Percentiles rank a stretch among this genome's conserved stretches.
phyloP scores from a whole-genome alignment of 345 rosid genomes.

The Odontarrhena argentea region DNA sequence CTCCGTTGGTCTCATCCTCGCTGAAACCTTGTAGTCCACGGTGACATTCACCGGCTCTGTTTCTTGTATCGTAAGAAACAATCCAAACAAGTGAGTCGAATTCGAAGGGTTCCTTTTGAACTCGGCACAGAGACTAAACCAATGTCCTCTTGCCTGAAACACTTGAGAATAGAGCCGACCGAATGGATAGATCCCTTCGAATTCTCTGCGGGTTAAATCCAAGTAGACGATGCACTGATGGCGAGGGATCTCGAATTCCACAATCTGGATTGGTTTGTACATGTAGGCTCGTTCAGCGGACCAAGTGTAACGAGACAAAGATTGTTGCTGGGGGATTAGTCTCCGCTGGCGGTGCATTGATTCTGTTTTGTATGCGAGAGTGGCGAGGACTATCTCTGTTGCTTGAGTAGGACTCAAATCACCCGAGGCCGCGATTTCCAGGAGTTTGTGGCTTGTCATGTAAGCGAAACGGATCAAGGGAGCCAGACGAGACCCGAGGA shows the following conservation, averaged over 20 bases:
- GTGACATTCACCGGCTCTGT: constrained; percentile 57
- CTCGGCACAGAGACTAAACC: constrained; percentile 65
- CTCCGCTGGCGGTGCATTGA: constrained; percentile 52
- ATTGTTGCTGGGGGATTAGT: constrained; percentile 5
- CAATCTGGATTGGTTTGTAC: constrained; percentile 70
- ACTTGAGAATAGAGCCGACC: constrained; percentile 64
- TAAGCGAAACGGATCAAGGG: constrained; percentile 70
- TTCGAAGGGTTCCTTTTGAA: constrained; percentile 68
- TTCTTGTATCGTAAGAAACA: constrained; percentile 73
- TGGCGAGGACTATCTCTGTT: constrained; percentile 64
- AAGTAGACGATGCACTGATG: constrained; percentile 79
- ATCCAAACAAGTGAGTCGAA: constrained; percentile 65
- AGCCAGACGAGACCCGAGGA: constrained; percentile 61
- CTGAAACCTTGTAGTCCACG: constrained; percentile 45
- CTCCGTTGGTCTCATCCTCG: too few relatives aligned
- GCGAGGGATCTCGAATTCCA: constrained; percentile 71
- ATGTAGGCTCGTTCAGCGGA: constrained; percentile 67
- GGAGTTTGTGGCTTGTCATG: constrained; percentile 71
- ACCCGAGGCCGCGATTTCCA: constrained; percentile 62
- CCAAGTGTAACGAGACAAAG: too few relatives aligned
- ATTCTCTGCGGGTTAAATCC: constrained; percentile 73
- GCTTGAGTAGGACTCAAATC: constrained; percentile 64
- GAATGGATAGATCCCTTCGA: constrained; percentile 54
- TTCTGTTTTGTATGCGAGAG: constrained; percentile 81
- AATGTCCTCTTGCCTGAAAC: constrained; percentile 75